phyloP scores from a whole-genome alignment of 2,329 filamentous ascomycete species.

The Fonsecaea pedrosoi region DNA sequence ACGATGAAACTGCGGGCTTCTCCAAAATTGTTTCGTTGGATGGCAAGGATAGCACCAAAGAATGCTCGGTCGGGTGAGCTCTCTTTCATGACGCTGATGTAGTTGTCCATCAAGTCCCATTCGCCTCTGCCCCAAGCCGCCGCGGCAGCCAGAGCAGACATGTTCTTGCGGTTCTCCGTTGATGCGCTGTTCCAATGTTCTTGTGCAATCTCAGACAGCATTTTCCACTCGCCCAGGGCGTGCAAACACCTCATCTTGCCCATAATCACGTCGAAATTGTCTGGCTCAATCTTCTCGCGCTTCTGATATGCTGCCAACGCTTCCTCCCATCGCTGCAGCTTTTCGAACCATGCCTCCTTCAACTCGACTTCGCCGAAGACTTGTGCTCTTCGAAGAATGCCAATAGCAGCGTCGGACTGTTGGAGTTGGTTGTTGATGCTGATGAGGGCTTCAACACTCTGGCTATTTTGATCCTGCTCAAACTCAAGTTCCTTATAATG shows the following conservation, averaged over 20 bases:
- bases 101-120: constrained; percentile 98
- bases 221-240: constrained; percentile 96
- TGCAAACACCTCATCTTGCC: constrained; percentile 99
- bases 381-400: constrained; percentile 94
- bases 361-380: constrained; percentile 94
- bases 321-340: constrained; percentile 97
- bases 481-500: constrained; percentile 99
- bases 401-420: constrained; percentile 97
- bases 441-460: constrained; percentile 94
- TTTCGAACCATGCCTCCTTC: constrained; percentile 99
- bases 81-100: constrained; percentile 92
- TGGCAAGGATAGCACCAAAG: constrained; percentile 92
- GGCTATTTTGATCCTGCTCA: constrained; percentile 93
- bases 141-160: constrained; percentile 91
- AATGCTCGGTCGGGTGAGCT: constrained; percentile 94
- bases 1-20: constrained; percentile 89
- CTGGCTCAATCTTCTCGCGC: constrained; percentile 75
- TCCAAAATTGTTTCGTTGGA: constrained; percentile 94
- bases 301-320: constrained; percentile 90
- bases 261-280: constrained; percentile 95
- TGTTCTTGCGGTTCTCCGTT: constrained; percentile 83
- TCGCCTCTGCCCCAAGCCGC: constrained; percentile 96
- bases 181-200: constrained; percentile 93
- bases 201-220: constrained; percentile 83
- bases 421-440: constrained; percentile 99